Percentiles rank a stretch among this genome's conserved stretches.
These are phyloP conservation scores for Breviolum minutum DNA, from an alignment of 73 alveolate species.

Conservation along the genomic window DNA sequence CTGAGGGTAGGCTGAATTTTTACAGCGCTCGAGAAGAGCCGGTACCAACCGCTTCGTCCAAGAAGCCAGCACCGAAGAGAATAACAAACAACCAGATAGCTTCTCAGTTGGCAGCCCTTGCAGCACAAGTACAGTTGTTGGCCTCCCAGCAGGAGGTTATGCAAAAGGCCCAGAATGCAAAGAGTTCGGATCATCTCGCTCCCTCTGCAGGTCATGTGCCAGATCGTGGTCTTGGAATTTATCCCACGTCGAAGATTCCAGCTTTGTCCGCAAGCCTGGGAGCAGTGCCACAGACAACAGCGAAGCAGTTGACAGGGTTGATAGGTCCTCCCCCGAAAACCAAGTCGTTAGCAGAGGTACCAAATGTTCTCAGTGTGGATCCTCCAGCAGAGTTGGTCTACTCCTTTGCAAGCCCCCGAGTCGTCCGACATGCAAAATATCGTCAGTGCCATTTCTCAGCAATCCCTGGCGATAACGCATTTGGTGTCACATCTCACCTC, in stretches of 20 bases:
- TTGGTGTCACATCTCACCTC: not conserved
- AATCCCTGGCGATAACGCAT: not conserved
- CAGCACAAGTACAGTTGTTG: not conserved
- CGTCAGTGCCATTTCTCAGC: not conserved
- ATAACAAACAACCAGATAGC: not conserved
- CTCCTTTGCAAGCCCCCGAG: too few species aligned
- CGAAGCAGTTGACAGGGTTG: too few species aligned
- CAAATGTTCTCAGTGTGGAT: not conserved
- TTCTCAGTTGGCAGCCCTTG: not conserved
- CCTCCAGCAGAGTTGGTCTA: not conserved
- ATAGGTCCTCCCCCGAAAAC: not conserved
- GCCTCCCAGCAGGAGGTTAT: not conserved
- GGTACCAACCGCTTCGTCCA: not conserved
- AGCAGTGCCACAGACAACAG: not conserved
- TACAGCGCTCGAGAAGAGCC: constrained; percentile 21
- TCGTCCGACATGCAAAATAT: not conserved
- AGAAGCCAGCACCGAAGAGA: not conserved
- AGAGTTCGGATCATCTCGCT: not conserved
- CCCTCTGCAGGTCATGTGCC: not conserved
- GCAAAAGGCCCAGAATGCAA: not conserved
- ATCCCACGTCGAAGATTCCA: not conserved
- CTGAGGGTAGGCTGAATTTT: not conserved
- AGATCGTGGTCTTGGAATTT: not conserved
- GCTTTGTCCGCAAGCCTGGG: too few species aligned
- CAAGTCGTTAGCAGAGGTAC: not conserved